Conservation (phyloP, 768 basidiomycete species). For the Mycena epipterygia region DNA sequence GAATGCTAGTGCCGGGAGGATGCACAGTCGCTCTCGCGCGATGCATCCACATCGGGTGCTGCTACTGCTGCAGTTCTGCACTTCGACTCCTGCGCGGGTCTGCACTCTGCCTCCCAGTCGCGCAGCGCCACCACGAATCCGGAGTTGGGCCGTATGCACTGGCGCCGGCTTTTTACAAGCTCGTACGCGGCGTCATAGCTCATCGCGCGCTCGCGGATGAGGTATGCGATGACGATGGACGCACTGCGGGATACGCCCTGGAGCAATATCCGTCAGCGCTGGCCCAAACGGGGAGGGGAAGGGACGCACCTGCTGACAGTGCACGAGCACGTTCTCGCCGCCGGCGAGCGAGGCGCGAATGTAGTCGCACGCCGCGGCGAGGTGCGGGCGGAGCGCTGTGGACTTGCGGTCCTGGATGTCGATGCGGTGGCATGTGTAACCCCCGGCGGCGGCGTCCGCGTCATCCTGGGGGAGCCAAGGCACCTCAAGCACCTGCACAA, state of each 20-base stretch:
- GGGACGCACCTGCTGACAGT: constrained; percentile 65
- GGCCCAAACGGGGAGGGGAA: neutral
- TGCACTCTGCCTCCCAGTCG: constrained; percentile 48
- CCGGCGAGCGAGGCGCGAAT: constrained; percentile 56
- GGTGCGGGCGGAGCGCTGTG: constrained; percentile 61
- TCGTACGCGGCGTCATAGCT: constrained; percentile 62
- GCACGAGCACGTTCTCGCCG: constrained; percentile 65
- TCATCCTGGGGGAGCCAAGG: constrained; percentile 67
- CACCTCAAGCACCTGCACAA: constrained; percentile 77
- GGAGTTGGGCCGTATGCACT: constrained; percentile 65
- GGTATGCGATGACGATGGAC: constrained; percentile 69
- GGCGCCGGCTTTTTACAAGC: constrained; percentile 59
- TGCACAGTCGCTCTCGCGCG: neutral
- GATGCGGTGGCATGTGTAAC: constrained; percentile 54
- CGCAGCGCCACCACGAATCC: constrained; percentile 59
- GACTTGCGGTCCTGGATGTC: constrained; percentile 61
- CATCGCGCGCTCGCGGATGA: constrained; percentile 65
- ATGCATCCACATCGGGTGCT: neutral
- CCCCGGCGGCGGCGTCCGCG: neutral
- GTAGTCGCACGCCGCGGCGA: constrained; percentile 62
- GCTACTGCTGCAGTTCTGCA: neutral
- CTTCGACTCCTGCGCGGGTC: neutral
- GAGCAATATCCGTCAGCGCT: neutral
- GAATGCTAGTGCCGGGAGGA: too few species aligned
- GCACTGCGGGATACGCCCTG: constrained; percentile 68